Evolutionary conservation across 129 eudicot species (phyloP), one percentile per base, ranked within the genome.

Genomic region (Smallanthus sonchifolius): DNA sequence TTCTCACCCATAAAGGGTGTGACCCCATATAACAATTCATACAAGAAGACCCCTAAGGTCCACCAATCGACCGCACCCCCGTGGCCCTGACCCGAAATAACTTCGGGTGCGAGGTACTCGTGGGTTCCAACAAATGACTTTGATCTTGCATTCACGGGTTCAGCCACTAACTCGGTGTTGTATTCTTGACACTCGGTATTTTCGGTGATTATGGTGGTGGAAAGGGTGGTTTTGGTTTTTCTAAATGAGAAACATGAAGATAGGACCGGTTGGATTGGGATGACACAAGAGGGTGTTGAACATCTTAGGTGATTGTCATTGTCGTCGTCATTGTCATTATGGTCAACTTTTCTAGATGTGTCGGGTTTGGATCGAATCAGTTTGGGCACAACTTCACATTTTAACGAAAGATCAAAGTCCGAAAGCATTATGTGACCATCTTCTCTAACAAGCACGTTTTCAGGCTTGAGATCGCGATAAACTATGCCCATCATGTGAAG

Each of bases 11-110:
- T 89, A 74, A 87, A 89, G 14, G 96, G 96, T 66, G 96, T 89
- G 44, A 52, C 78, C 14, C 96, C 92, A 52, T 84, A 89, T 65
- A 89, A 61, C 14, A 89, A 57, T 44, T 89, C 96, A 45, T 89
- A 89, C 69, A 89, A 75, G 73, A 89, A 89, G 79, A 89, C 87
- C 75, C 96, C 96, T 17, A 87, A 75, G 6, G 96, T 87, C 96
- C 96, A 89, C 96, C 96, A 89, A 59, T 89, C 96, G 10, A 89
- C 96, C 0, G 90, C 90, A 43, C 96, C 87, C 19, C 96, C 96
- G 9, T 89, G 96, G 1, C 96, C 96, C 11, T 83, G 88, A 30
- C 96, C 96, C 1, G 92, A 84, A 14, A 89, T 83, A 54, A 89
- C 96, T 77, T 89, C 96, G 4, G 96, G 96, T 19, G 96, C 92